phyloP scores from a whole-genome alignment of 768 basidiomycete genomes.

The Tricholoma hemisulphureum region DNA sequence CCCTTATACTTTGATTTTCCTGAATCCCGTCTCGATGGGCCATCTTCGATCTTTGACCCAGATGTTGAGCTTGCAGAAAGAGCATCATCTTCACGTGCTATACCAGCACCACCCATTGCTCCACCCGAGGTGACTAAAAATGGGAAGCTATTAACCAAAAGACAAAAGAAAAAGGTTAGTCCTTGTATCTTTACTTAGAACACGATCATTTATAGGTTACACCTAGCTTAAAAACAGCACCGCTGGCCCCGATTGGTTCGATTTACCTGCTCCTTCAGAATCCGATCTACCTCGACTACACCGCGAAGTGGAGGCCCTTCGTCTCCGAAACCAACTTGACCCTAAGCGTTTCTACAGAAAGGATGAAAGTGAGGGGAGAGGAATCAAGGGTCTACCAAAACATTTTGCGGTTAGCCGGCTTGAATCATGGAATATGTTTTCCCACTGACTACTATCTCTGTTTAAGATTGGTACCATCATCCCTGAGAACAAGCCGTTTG shows the following conservation, averaged over 20 bases:
- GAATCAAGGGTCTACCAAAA: conserved; percentile 81
- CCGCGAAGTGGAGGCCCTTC: conserved; percentile 85
- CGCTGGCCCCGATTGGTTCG: conserved; percentile 83
- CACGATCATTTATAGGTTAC: conserved; percentile 3
- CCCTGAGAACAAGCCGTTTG: conserved; percentile 69
- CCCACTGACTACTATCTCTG: conserved; percentile 8
- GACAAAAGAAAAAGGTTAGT: conserved; percentile 66
- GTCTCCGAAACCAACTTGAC: conserved; percentile 84
- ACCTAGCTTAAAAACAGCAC: conserved; percentile 66
- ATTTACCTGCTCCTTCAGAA: conserved; percentile 79
- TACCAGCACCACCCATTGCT: conserved; percentile 61
- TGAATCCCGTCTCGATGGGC: conserved; percentile 39
- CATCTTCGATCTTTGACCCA: conserved; percentile 56
- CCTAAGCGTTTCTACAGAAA: conserved; percentile 91
- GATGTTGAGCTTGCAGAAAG: conserved; percentile 54
- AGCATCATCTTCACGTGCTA: conserved; percentile 45
- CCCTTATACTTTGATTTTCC: conserved; percentile 61
- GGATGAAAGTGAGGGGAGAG: conserved; percentile 82
- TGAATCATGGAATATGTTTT: conserved; percentile 2
- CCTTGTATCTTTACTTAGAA: conserved; percentile 1
- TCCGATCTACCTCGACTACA: conserved; percentile 76
- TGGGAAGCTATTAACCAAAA: conserved; percentile 70
- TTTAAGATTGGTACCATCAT: conserved; percentile 77
- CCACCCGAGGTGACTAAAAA: conserved; percentile 58
- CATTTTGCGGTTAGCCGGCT: conserved; percentile 74